Percentiles rank a stretch among this genome's conserved stretches.
Evolutionary conservation across 73 alveolate genomes (phyloP).

Genomic region (Stentor roeselii): DNA sequence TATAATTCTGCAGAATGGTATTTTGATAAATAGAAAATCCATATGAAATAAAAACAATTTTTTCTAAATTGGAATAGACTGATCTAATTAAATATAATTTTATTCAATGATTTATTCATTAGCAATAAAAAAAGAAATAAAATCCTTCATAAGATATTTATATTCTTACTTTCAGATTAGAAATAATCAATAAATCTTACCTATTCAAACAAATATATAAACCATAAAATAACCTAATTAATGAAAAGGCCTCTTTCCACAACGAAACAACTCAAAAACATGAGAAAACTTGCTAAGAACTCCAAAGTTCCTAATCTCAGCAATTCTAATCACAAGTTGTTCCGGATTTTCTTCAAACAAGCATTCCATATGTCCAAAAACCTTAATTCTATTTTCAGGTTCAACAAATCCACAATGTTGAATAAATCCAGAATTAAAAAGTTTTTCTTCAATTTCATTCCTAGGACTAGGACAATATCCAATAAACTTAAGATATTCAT

Average conservation of each 20-base stretch:
- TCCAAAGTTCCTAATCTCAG: neutral
- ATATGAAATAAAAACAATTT: no score
- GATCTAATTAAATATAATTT: no score
- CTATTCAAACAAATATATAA: no score
- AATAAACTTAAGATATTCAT: neutral
- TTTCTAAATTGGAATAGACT: no score
- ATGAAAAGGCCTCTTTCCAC: neutral
- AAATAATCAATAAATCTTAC: no score
- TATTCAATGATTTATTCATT: no score
- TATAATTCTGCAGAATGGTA: no score
- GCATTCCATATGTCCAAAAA: neutral
- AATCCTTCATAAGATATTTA: no score
- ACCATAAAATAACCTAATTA: neutral
- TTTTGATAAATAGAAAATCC: no score
- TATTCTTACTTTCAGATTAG: no score
- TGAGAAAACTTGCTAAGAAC: neutral
- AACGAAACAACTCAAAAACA: neutral
- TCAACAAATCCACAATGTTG: neutral
- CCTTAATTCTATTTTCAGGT: neutral
- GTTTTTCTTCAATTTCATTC: neutral
- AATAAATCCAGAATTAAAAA: neutral
- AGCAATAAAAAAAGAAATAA: no score
- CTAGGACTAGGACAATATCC: neutral
- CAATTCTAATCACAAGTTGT: neutral
- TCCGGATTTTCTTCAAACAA: neutral